Evolutionary conservation across 257 asterid genomes (phyloP), one percentile per base, ranked within the genome.

Genomic region (Nyctanthes arbortristis): DNA sequence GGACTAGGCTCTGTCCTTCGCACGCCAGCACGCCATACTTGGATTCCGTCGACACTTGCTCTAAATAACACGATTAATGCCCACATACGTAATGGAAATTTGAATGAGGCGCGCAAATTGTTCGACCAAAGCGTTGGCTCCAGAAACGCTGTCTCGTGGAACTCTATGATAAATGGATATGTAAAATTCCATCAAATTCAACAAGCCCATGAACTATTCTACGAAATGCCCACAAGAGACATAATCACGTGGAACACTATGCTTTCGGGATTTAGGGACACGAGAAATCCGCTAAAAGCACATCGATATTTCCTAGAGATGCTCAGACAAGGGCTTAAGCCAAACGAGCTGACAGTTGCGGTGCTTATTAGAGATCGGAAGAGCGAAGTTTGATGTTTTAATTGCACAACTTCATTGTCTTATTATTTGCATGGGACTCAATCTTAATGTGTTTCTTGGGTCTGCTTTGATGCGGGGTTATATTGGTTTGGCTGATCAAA

Each of bases 401-500:
- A 67, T 77, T 40, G 85, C 80, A 7, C 97, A 86, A 85, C 74
- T 90, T 72, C 97, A 90, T 62, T 77, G 83, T 43, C 85, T 81
- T 24, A 84, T 85, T 24, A 20, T 78, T 37, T 55, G 75, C 63
- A 68, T 66, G 11, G 96, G 94, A 25, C 74, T 84, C 45, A 69
- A 75, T 75, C 76, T 84, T 58, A 81, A 86, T 72, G 68, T 61
- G 22, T 82, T 80, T 69, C 80, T 90, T 12, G 97, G 93, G 40
- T 90, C 94, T 68, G 87, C 94, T 31, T 73, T 91, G 49, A 87
- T 87, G 92, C 84, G 96, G 72, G 96, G 92, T 24, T 90, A 86
- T 73, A 32, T 83, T 29, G 87, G 81, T 58, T 79, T 90, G 62
- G 67, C 81, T 5, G 81, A 80, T 43, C 70, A 72, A 0, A 7